Evolutionary conservation across 164 flowering plant genomes (phyloP).

Genomic region (Magnolia changhungtana): DNA sequence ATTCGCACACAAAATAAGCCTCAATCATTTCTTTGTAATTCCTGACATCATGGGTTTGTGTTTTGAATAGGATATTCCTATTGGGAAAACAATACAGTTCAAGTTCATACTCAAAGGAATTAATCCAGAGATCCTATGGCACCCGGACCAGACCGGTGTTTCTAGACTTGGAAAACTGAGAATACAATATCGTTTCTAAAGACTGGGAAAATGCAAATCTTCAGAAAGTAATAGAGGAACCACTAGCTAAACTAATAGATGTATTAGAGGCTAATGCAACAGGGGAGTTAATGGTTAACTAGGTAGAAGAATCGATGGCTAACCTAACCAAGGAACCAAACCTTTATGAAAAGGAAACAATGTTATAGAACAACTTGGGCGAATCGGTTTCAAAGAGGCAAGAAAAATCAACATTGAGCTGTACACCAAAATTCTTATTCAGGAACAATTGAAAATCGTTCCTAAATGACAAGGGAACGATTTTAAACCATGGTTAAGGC

Average conservation of each 20-base stretch:
- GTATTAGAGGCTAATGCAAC: background rate
- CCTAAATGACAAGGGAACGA: too few relatives aligned
- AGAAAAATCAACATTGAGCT: too few relatives aligned
- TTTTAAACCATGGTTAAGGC: too few relatives aligned
- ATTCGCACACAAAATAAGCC: background rate
- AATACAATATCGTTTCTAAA: slow-evolving; percentile 48
- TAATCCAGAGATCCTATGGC: slow-evolving; percentile 50
- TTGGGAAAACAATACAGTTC: slow-evolving; percentile 52
- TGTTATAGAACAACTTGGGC: too few relatives aligned
- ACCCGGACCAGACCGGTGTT: slow-evolving; percentile 67
- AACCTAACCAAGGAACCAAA: background rate
- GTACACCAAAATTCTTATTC: too few relatives aligned
- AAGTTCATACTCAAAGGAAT: slow-evolving; percentile 55
- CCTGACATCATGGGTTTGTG: background rate
- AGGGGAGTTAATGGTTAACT: background rate
- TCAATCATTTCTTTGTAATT: background rate
- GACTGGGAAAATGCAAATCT: slow-evolving; percentile 64
- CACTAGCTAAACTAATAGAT: slow-evolving; percentile 4
- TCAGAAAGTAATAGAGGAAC: slow-evolving; percentile 51
- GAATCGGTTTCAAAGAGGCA: too few relatives aligned
- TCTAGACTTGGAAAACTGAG: slow-evolving; percentile 53
- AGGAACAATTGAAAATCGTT: too few relatives aligned
- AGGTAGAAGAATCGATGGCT: background rate
- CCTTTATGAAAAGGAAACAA: too few relatives aligned
- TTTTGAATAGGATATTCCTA: slow-evolving; percentile 56